Percentiles rank a stretch among this genome's conserved stretches.
These are phyloP conservation scores for Chrysoporthe deuterocubensis DNA, from an alignment of 2,329 filamentous ascomycete species.

Conservation along the genomic window DNA sequence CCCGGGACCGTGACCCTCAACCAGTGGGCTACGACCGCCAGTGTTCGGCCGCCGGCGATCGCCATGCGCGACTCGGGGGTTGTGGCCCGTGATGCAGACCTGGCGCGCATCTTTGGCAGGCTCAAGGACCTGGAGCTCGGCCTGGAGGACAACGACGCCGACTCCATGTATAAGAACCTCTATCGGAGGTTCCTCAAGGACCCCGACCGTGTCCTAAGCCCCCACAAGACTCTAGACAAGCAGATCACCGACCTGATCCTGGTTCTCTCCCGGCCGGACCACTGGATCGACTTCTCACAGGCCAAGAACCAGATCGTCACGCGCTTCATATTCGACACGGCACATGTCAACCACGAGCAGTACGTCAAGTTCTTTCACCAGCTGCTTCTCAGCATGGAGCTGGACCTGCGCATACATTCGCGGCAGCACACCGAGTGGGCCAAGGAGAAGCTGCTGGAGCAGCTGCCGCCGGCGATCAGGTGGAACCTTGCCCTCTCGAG, in stretches of 20 bases:
- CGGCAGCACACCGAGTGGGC: conserved; percentile 63
- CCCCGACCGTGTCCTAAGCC: conserved; percentile 63
- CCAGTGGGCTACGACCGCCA: conserved; percentile 66
- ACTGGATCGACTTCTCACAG: conserved; percentile 74
- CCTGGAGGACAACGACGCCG: conserved; percentile 60
- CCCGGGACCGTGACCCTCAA: conserved; percentile 75
- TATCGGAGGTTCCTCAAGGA: conserved; percentile 71
- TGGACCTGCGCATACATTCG: conserved; percentile 71
- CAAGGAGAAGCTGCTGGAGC: conserved; percentile 65
- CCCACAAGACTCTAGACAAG: conserved; percentile 67
- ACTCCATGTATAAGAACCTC: conserved; percentile 65
- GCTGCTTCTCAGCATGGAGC: conserved; percentile 72
- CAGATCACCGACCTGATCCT: conserved; percentile 75
- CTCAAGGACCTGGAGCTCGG: conserved; percentile 61
- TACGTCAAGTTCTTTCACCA: conserved; percentile 76
- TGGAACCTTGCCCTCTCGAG: conserved; percentile 76
- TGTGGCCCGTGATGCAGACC: conserved; percentile 62
- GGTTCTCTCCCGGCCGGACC: conserved; percentile 66
- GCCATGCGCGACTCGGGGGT: conserved; percentile 62
- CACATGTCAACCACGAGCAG: conserved; percentile 56
- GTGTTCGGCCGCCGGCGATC: conserved; percentile 58
- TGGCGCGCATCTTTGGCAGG: conserved; percentile 62
- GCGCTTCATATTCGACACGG: conserved; percentile 69
- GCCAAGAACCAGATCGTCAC: conserved; percentile 74
- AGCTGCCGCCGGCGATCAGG: conserved; percentile 71